Base-by-base conservation (phyloP, 2,329 filamentous ascomycete genomes). In the Sporothrix inflata region DNA sequence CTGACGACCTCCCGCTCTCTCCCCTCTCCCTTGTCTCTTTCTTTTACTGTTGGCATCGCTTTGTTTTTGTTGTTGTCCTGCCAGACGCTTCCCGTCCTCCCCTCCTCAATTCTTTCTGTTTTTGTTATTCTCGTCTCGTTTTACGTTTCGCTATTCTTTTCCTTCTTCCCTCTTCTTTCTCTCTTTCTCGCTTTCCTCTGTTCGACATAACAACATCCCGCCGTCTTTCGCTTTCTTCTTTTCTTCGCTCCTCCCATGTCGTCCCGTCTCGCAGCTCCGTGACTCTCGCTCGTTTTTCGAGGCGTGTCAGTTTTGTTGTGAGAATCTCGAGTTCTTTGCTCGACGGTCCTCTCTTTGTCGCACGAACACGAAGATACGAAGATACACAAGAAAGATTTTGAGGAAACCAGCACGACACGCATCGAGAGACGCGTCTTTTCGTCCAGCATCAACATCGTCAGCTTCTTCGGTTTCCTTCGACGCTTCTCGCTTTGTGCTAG, bases 1-100 rank as follows among this genome's bases (percentile, higher is more conserved):
- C 53, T 57, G 66, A 72, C 60, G 57, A 53, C 63, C 47, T 65
- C 24, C 49, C 4, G n/a, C 16, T 4, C 40, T 49, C n/a, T 27
- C 21, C 27, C 45, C 40, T 27, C 45, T 61, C 21, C 38, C 53
- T 61, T 38, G 24, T 53, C 34, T 60, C 57, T 21, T 61, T 67
- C 49, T 24, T 45, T 67, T 53, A 38, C 27, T 55, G 40, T 19
- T 42, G 19, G 27, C 70, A 72, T 68, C 42, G 19, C 38, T 42
- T 27, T 40, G 27, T 61, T 38, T 72, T 73, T 70, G 55, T 68
- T 71, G 51, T 69, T 72, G 45, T 71, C 63, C 47, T 63, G 57
- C 27, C 68, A 53, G 60, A 55, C 34, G 19, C 66, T 70, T 51
- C 40, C 69, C 34, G 42, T 72, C 30, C 40, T n/a, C 34, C 21